Base-by-base conservation (phyloP, 345 rosid genomes). In the Brassica carinata region DNA sequence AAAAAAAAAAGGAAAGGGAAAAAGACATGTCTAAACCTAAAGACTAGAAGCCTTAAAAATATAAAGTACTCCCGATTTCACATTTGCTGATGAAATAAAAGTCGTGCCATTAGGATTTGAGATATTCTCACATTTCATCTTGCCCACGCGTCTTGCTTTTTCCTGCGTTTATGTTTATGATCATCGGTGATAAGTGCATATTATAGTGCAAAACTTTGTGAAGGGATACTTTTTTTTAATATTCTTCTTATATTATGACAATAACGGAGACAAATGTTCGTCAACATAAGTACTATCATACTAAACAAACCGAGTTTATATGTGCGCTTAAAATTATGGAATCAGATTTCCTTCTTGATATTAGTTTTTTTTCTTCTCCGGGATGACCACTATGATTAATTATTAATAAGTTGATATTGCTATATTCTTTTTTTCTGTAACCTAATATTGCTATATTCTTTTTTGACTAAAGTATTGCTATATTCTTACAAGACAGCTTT, bases 121-220 rank as follows among this genome's bases (percentile, higher is more conserved):
- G 79, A 80, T 80, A 63, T 75, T 69, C 74, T 74, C 64, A 71
- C 75, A 75, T 53, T 80, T 64, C 62, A 75, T 2, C 71, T 38
- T 72, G 38, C 72, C 83, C 76, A 81, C 77, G 40, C 80, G 83
- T 80, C 69, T 80, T 80, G 29, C 61, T 23, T 64, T 80, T 72
- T 65, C 64, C 74, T 73, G 3, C 67, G 26, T 23, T 69, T 63
- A 30, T 30, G 33, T 30, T n/a, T 67, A 73, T 67, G 34, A 66
- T 53, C 53, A 11, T 33, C 75, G 55, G 4, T 8, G 33, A 33
- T 77, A 14, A 34, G 14, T 71, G 30, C 11, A 14, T 57, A 10
- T 10, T 75, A 66, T 57, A 36, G 17, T 53, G 17, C 7, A 66
- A n/a, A 5, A 13, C 61, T 71, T 77, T 23, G 6, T 1, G 10